These are phyloP conservation scores for Rhinocladiella mackenziei DNA, from an alignment of 2,329 filamentous ascomycete species.

Conservation along the genomic window DNA sequence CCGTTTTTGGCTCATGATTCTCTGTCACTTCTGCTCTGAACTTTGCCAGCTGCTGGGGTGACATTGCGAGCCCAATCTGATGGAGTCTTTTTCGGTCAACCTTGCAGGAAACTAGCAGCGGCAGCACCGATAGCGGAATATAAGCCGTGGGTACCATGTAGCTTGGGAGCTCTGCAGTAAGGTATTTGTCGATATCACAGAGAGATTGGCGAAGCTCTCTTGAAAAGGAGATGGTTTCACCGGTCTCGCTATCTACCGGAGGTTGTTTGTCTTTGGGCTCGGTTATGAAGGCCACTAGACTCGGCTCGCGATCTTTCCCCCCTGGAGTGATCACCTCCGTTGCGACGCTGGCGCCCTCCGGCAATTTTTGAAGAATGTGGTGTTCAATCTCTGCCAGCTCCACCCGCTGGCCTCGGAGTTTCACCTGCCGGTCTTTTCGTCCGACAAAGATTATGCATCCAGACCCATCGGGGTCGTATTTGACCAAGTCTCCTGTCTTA, in stretches of 20 bases:
- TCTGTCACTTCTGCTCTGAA: not conserved
- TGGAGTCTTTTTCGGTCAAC: conserved; percentile 1
- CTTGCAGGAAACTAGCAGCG: conserved; percentile 24
- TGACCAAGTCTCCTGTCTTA: conserved; percentile 42
- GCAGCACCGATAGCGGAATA: conserved; percentile 41
- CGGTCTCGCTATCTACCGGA: conserved; percentile 35
- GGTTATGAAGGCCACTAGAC: conserved; percentile 2
- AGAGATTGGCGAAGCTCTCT: conserved; percentile 1
- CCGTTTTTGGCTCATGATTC: not conserved
- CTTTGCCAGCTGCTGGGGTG: not conserved
- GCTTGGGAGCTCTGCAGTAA: not conserved
- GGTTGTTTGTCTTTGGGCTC: conserved; percentile 37
- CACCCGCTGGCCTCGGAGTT: conserved; percentile 42
- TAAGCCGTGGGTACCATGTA: conserved; percentile 45
- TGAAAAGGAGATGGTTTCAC: not conserved
- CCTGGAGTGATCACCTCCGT: conserved; percentile 3
- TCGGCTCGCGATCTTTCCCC: conserved; percentile 26
- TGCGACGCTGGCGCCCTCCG: not conserved
- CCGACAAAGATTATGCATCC: conserved; percentile 39
- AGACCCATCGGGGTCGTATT: conserved; percentile 38
- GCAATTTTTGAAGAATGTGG: not conserved
- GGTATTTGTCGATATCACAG: not conserved
- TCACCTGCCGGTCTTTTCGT: conserved; percentile 41
- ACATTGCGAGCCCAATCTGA: not conserved
- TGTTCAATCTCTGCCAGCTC: conserved; percentile 34